Percentiles rank a stretch among this genome's conserved stretches.
Evolutionary conservation across 495 filamentous ascomycete genomes (phyloP).

Genomic region (Tuber microsphaerosporum): DNA sequence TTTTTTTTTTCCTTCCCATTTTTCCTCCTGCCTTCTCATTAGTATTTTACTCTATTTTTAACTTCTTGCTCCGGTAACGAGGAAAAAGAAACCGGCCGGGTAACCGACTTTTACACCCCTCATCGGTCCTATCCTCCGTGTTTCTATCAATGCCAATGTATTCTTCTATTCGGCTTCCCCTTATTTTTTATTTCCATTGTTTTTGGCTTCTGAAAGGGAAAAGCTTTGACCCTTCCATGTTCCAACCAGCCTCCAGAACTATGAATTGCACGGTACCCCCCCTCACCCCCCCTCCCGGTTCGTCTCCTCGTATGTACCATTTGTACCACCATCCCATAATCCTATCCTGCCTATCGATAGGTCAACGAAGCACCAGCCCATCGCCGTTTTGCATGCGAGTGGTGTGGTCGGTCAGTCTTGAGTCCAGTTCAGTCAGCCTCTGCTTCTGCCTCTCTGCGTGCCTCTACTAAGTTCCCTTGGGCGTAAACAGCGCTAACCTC

Average conservation of each 20-base stretch:
- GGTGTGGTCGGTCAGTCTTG: slow-evolving; percentile 3
- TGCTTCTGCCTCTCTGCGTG: background rate
- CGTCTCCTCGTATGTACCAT: background rate
- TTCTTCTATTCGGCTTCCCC: background rate
- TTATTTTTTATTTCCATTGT: background rate
- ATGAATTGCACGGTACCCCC: background rate
- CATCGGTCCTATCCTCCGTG: background rate
- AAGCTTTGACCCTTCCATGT: slow-evolving; percentile 3
- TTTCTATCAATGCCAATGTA: background rate
- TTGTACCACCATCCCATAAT: background rate
- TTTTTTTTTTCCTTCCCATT: background rate
- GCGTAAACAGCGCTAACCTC: slow-evolving; percentile 2
- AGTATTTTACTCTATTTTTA: background rate
- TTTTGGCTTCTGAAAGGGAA: background rate
- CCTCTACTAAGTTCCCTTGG: background rate
- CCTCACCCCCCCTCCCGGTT: background rate
- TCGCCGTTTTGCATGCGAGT: background rate
- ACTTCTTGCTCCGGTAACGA: background rate
- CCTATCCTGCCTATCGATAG: slow-evolving; percentile 2
- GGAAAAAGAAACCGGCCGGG: background rate
- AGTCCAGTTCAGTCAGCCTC: slow-evolving; percentile 1
- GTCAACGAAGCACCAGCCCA: background rate
- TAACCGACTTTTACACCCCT: background rate
- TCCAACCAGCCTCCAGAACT: background rate
- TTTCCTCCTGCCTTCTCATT: background rate